Evolutionary conservation across 306 rosid genomes (phyloP), one percentile per base, ranked within the genome.

Genomic region (Herpetospermum pedunculosum): DNA sequence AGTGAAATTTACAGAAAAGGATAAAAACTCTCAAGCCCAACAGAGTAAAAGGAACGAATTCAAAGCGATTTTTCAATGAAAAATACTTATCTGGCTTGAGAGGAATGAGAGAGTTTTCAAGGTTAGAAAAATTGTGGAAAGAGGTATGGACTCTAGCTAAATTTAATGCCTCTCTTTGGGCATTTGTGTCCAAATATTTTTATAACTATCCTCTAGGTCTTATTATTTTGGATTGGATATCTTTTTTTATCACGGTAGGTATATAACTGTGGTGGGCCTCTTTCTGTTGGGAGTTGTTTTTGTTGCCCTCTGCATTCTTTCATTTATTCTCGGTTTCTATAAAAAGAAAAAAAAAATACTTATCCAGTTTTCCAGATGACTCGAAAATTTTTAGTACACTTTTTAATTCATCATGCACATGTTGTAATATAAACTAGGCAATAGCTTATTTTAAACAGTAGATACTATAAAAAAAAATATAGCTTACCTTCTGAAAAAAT

Each of bases 401-500:
- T 67, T 25, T 30, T 6, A 68, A 16, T 25, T 69, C 50, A 44
- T 43, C 73, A 69, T 69, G 72, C 73, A 25, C 54, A 63, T 35
- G 32, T 41, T 14, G 53, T 23, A 68, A 13, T 25, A 43, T 15
- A 68, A 44, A 23, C 15, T 26, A 68, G 13, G 60, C 38, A 49
- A 9, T 64, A 58, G 81, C 75, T 43, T 35, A 74, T 21, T 37
- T 70, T 55, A 34, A 18, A 16, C 43, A 49, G 7, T 32, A 32
- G 23, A 19, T 3, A 32, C 7, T 8, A 1, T 32, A 6, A 32
- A 60, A 18, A 3, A 10, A 18, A 49, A 4, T 21, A 72, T 12
- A 6, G 19, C 49, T 52, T 85, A 93, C 98, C 98, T 91, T 91
- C 55, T 86, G 96, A 76, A 93, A 93, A 81, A 93, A 91, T 70